Evolutionary conservation across 768 basidiomycete species (phyloP), one percentile per base, ranked within the genome.

Genomic region (Lentinula lateritia): DNA sequence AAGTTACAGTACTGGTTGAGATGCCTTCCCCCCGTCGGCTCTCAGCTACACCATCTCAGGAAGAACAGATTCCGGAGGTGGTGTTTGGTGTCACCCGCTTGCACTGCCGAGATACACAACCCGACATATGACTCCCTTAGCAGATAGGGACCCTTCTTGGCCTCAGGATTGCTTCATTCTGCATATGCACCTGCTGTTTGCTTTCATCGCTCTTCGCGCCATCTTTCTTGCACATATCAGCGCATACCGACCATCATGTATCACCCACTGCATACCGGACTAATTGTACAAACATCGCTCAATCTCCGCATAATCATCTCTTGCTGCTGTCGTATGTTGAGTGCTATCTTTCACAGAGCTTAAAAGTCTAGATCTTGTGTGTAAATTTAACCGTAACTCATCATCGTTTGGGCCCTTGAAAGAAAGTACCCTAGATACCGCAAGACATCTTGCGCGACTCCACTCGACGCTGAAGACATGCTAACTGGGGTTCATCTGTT

Each of bases 61-160:
- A 52, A 13, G 61, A 56, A 15, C 53, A 55, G 18, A 23, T 61
- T 16, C 61, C 61, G 6, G 61, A 61, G 28, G 53, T 61, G 13
- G 23, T 41, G 10, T 45, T 61, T 48, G 61, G 61, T 16, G 53
- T 61, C 0, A 56, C 61, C 20, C 52, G 54, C 5, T 38, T 56
- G 32, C 39, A 56, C 23, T 45, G 20, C 41, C 20, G 41, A 43
- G 55, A 5, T 28, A 43, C 10, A 6, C 38, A 28, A 28, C 32
- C 39, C 16, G 35, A 20, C 38, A 20, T 10, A 23, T 38, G 6
- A 53, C 15, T 20, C 2, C 38, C 35, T 38, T 15, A 13, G 13
- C 20, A 28, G 28, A 28, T 28, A 28, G 28, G 28, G 28, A 28
- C 28, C 3, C 3, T 28, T 28, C 28, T 28, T 28, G 28, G 28